A percentile compares a stretch with the other conserved stretches of the same genome.
These are phyloP conservation scores for Kwoniella sp. DNA, from an alignment of 768 basidiomycete species.

Conservation along the genomic window DNA sequence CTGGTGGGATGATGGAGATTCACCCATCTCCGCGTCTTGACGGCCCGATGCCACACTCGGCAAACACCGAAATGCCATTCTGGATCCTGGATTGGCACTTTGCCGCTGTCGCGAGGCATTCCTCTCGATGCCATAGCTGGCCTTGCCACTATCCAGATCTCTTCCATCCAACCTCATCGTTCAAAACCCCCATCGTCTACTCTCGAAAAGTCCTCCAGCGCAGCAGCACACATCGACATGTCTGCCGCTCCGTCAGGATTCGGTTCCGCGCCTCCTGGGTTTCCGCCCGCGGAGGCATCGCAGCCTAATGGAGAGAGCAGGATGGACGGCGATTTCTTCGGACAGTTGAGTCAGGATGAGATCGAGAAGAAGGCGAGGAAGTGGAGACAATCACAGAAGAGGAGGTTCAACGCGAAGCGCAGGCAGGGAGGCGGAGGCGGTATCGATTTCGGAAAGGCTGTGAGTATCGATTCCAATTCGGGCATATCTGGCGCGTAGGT, in stretches of 20 bases:
- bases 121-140: no score
- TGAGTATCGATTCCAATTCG: slow-evolving; percentile 20
- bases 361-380: slow-evolving; percentile 90
- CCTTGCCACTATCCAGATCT: no score
- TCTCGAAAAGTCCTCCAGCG: no score
- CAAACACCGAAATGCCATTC: no score
- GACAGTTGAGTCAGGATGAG: slow-evolving; percentile 60
- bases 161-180: no score
- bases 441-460: slow-evolving; percentile 50
- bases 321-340: slow-evolving; percentile 47
- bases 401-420: slow-evolving; percentile 60
- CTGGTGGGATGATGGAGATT: no score
- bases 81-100: no score
- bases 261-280: slow-evolving; percentile 22
- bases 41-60: no score
- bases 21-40: no score
- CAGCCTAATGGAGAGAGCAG: slow-evolving; percentile 15
- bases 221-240: slow-evolving; percentile 1
- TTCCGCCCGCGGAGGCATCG: slow-evolving; percentile 25
- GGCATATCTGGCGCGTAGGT: not conserved
- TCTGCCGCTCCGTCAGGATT: slow-evolving; percentile 38
- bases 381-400: slow-evolving; percentile 79
- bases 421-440: slow-evolving; percentile 48
- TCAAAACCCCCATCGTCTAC: no score
- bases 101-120: no score